Percentiles rank a stretch among this genome's conserved stretches.
Conservation (phyloP, 1,284 basidiomycete genomes). For the Ganoderma resinaceum region DNA sequence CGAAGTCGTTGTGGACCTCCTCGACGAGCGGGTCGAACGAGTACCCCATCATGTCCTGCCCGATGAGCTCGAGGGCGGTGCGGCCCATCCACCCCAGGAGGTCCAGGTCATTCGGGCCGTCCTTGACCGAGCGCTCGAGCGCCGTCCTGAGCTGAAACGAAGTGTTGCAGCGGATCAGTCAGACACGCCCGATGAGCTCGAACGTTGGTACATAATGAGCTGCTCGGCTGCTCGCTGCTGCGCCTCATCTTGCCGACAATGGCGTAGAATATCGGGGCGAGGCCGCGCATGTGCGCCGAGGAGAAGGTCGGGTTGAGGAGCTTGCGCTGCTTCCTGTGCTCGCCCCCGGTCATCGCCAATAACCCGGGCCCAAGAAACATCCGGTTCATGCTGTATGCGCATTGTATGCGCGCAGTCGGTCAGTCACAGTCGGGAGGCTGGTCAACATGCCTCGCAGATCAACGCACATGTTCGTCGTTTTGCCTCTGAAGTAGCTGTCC, state of each 20-base stretch:
- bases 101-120: conserved; percentile 29
- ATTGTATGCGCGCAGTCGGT: too few relatives aligned
- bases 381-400: background rate
- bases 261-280: conserved; percentile 22
- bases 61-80: conserved; percentile 39
- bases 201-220: too few relatives aligned
- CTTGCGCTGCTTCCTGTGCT: conserved; percentile 21
- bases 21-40: conserved; percentile 37
- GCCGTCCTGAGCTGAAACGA: background rate
- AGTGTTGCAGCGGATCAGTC: too few relatives aligned
- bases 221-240: too few relatives aligned
- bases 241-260: background rate
- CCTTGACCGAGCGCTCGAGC: background rate
- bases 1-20: conserved; percentile 29
- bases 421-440: background rate
- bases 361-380: conserved; percentile 9
- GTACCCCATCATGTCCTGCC: conserved; percentile 39
- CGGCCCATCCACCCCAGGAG: conserved; percentile 37
- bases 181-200: too few relatives aligned
- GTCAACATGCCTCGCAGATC: too few relatives aligned
- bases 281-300: conserved; percentile 24
- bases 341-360: background rate
- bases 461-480: background rate
- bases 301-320: conserved; percentile 30
- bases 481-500: background rate